phyloP scores from a whole-genome alignment of 1,284 basidiomycete species.

The Phylloboletellus chloephorus region DNA sequence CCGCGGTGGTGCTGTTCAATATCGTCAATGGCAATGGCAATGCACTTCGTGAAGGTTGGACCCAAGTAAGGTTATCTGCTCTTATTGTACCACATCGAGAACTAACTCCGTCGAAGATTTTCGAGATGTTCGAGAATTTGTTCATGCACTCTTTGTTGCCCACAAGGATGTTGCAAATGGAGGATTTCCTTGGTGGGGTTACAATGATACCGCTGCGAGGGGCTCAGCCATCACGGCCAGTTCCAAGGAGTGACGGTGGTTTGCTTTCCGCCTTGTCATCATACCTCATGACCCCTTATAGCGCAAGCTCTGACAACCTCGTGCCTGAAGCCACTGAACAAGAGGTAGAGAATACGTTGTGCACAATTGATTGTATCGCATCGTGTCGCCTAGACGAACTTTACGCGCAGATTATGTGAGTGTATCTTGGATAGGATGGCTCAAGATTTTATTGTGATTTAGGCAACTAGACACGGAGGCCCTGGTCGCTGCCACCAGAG shows the following conservation, averaged over 20 bases:
- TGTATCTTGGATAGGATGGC: slow-evolving; percentile 13
- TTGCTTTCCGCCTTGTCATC: slow-evolving; percentile 92
- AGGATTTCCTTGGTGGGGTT: slow-evolving; percentile 88
- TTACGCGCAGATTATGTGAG: slow-evolving; percentile 87
- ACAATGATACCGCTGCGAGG: slow-evolving; percentile 86
- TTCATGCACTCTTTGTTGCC: slow-evolving; percentile 93
- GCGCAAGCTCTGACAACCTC: slow-evolving; percentile 60
- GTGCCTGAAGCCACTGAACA: slow-evolving; percentile 81
- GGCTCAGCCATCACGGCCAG: slow-evolving; percentile 59
- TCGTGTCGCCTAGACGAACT: slow-evolving; percentile 93
- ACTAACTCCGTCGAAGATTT: slow-evolving; percentile 56
- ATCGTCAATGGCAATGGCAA: slow-evolving; percentile 98
- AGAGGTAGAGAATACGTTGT: slow-evolving; percentile 91
- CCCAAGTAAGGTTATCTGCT: slow-evolving; percentile 50
- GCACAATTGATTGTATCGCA: slow-evolving; percentile 91
- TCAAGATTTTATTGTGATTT: slow-evolving; percentile 14
- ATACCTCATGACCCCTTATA: slow-evolving; percentile 95
- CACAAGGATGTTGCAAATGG: slow-evolving; percentile 87
- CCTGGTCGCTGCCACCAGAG: slow-evolving; percentile 76
- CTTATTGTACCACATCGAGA: slow-evolving; percentile 1
- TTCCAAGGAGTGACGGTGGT: slow-evolving; percentile 77
- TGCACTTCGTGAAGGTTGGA: slow-evolving; percentile 92
- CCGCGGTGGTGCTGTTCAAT: slow-evolving; percentile 95
- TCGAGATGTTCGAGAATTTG: slow-evolving; percentile 96
- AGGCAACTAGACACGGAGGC: slow-evolving; percentile 77